Evolutionary conservation across 1,284 basidiomycete genomes (phyloP).

Genomic region (Ceratobasidium theobromae): DNA sequence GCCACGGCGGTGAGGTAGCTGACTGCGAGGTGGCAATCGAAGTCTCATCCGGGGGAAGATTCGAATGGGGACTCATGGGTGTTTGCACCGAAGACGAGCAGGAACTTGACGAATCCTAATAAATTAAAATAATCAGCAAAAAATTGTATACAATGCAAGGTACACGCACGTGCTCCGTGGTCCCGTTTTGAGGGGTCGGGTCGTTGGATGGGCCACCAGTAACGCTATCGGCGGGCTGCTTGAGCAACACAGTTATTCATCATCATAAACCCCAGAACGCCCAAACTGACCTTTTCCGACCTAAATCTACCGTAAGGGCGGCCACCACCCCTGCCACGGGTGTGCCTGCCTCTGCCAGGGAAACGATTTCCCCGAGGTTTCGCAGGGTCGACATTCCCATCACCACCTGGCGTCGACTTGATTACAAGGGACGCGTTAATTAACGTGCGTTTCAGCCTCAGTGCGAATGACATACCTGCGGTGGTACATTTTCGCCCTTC

Average conservation of each 20-base stretch:
- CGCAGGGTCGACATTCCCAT: not conserved
- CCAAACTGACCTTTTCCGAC: not conserved
- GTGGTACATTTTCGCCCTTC: too few species aligned
- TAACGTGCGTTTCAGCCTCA: not conserved
- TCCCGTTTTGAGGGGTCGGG: not conserved
- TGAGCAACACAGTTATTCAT: too few species aligned
- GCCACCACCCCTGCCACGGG: too few species aligned
- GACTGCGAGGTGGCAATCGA: not conserved
- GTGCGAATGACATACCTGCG: not conserved
- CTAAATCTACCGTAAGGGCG: not conserved
- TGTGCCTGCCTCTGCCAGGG: not conserved
- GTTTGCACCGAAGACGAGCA: conserved; percentile 1
- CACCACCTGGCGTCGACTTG: not conserved
- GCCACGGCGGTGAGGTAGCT: not conserved
- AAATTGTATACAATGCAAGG: not conserved
- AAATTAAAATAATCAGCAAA: not conserved
- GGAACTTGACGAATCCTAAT: conserved; percentile 10
- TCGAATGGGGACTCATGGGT: conserved; percentile 1
- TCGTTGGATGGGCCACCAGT: too few species aligned
- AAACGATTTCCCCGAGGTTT: not conserved
- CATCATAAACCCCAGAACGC: too few species aligned
- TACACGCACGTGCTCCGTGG: not conserved
- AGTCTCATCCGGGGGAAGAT: not conserved
- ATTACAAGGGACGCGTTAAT: not conserved
- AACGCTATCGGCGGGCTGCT: too few species aligned